Percentiles rank a stretch among this genome's conserved stretches.
Conservation (phyloP, 164 flowering plant species). For the Vitis amurensis region DNA sequence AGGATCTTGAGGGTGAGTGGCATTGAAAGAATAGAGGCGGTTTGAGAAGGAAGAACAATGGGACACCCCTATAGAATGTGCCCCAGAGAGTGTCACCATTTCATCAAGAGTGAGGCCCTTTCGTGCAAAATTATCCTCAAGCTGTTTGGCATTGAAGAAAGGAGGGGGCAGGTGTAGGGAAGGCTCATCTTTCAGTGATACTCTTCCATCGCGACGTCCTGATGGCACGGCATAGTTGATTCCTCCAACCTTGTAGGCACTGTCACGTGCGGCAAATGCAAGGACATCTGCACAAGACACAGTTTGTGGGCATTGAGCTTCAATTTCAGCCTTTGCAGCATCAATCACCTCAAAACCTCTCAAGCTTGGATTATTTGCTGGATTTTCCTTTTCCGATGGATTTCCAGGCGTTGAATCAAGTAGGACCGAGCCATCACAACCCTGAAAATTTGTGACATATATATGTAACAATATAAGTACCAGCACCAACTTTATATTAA, state of each 20-base stretch:
- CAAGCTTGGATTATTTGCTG: constrained; percentile 44
- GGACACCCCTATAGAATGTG: constrained; percentile 38
- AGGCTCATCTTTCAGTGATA: constrained; percentile 21
- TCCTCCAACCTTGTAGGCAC: constrained; percentile 32
- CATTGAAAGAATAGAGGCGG: constrained; percentile 29
- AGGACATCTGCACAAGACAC: constrained; percentile 67
- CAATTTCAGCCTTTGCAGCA: constrained; percentile 43
- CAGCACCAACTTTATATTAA: too few species aligned
- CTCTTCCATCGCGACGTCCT: constrained; percentile 45
- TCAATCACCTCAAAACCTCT: constrained; percentile 63
- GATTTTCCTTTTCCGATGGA: constrained; percentile 38
- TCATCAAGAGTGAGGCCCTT: constrained; percentile 27
- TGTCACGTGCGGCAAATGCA: constrained; percentile 60
- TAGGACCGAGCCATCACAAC: constrained; percentile 59
- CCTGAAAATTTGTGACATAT: constrained; percentile 23
- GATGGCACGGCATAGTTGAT: constrained; percentile 39
- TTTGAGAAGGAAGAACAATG: constrained; percentile 34
- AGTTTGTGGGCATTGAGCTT: constrained; percentile 41
- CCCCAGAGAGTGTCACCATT: constrained; percentile 47
- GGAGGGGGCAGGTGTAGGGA: constrained; percentile 22
- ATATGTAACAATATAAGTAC: too few species aligned
- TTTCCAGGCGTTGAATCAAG: constrained; percentile 42
- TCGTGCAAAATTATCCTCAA: constrained; percentile 12
- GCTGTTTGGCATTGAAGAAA: constrained; percentile 11
- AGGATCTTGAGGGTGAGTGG: constrained; percentile 29